phyloP scores from a whole-genome alignment of 352 stramenopile species.

The Thraustochytrium sp. region DNA sequence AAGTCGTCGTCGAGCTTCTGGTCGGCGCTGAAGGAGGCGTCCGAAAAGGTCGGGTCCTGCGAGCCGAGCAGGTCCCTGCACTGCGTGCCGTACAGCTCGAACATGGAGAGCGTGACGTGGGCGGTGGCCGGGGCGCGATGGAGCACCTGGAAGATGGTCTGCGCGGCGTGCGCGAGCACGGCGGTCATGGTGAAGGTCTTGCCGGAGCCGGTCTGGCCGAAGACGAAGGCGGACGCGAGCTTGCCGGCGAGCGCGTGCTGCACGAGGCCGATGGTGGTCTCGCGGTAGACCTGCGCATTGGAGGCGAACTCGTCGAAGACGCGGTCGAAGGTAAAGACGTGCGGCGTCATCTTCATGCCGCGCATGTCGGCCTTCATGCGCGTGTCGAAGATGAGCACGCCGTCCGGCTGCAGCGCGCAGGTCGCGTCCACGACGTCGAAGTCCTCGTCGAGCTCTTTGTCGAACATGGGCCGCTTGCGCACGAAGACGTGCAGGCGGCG shows the following conservation, averaged over 20 bases:
- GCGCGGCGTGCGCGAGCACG: slow-evolving; percentile 42
- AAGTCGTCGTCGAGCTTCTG: neutral
- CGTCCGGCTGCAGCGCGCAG: neutral
- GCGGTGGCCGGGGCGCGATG: neutral
- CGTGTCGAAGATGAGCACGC: slow-evolving; percentile 46
- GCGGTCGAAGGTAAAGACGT: slow-evolving; percentile 45
- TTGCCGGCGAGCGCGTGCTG: slow-evolving; percentile 6
- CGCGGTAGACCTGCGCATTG: slow-evolving; percentile 37
- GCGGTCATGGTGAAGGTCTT: slow-evolving; percentile 53
- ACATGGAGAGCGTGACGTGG: slow-evolving; percentile 47
- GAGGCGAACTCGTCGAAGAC: slow-evolving; percentile 45
- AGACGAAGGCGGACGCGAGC: slow-evolving; percentile 48
- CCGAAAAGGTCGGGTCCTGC: neutral
- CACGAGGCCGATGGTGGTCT: slow-evolving; percentile 46
- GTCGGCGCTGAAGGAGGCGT: neutral
- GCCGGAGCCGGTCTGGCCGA: slow-evolving; percentile 55
- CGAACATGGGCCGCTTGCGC: slow-evolving; percentile 47
- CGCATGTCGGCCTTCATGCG: slow-evolving; percentile 45
- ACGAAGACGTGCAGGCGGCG: slow-evolving; percentile 39
- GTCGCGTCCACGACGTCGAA: slow-evolving; percentile 42
- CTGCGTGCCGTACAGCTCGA: slow-evolving; percentile 54
- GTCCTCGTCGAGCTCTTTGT: neutral
- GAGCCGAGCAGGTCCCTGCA: slow-evolving; percentile 45
- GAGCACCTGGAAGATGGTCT: slow-evolving; percentile 42
- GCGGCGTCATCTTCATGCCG: slow-evolving; percentile 45